Base-by-base conservation (phyloP, 129 eudicot species). In the Erigeron canadensis region DNA sequence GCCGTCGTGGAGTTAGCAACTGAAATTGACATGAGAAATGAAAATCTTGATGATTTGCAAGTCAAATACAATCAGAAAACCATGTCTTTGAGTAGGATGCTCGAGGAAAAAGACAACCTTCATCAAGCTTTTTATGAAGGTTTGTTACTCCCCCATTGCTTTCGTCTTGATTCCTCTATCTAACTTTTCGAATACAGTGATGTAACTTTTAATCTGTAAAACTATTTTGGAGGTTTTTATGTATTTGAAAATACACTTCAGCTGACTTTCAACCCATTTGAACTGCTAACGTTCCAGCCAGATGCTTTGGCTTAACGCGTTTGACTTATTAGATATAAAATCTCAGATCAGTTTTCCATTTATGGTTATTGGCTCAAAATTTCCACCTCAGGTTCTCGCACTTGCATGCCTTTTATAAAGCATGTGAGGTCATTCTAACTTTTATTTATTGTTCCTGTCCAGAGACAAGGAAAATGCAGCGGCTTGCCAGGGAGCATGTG, bases 381-480 rank as follows among this genome's bases (percentile, higher is more conserved):
- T 34, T 8, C 44, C 65, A 13, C 21, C 16, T 60, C 44, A 6
- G 34, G 65, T 38, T 40, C 39, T 38, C 10, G 10, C 48, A 59
- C 3, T 10, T 34, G 59, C 21, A 61, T 17, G 38, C 5, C 21
- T 16, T 43, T 60, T 45, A 13, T 43, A 19, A 8, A 44, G 16
- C 15, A 6, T 19, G 16, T 61, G 57, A 54, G 44, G 44, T 61
- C 34, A 48, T 75, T 22, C 37, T 70, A 53, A 77, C 39, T 51
- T 37, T 54, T 19, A 63, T 22, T 39, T 51, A 51, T 62, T 79
- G 23, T 50, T 37, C 69, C 9, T 60, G 18, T 60, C 40, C 83
- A 92, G 98, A 94, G 80, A 83, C 95, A 44, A 84, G 82, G 65
- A 94, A 87, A 78, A 81, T 94, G 87, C 98, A 94, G 67, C 77